These are phyloP conservation scores for Phaffomyces opuntiae DNA, from an alignment of 805 yeast species.

Conservation along the genomic window DNA sequence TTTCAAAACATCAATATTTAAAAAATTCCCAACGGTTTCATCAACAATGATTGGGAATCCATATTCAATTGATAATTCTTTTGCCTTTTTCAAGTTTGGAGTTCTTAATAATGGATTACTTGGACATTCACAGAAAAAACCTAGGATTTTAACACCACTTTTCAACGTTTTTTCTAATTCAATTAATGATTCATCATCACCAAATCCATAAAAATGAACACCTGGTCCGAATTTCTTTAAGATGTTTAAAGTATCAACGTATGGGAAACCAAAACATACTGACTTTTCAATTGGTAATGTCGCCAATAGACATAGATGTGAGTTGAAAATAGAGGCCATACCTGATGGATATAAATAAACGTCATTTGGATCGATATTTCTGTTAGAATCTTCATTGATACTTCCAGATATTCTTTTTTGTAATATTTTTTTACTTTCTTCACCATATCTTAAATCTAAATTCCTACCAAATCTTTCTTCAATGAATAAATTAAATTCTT, in stretches of 20 bases:
- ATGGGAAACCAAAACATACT: slow-evolving; percentile 94
- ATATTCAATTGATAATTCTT: slow-evolving; percentile 58
- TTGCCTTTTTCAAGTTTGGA: slow-evolving; percentile 64
- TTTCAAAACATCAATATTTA: slow-evolving; percentile 74
- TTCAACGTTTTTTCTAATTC: slow-evolving; percentile 58
- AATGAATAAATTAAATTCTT: slow-evolving; percentile 36
- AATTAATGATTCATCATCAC: slow-evolving; percentile 63
- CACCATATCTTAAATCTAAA: slow-evolving; percentile 67
- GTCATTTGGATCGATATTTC: slow-evolving; percentile 42
- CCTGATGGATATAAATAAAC: slow-evolving; percentile 86
- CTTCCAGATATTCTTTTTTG: slow-evolving; percentile 68
- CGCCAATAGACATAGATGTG: slow-evolving; percentile 54
- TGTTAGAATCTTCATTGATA: slow-evolving; percentile 17
- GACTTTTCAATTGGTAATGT: slow-evolving; percentile 40
- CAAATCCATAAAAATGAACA: slow-evolving; percentile 76
- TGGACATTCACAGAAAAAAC: slow-evolving; percentile 89
- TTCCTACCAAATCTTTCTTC: slow-evolving; percentile 92
- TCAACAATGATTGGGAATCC: slow-evolving; percentile 80
- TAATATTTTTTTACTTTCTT: slow-evolving; percentile 69
- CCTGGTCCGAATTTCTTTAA: slow-evolving; percentile 90
- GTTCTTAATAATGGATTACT: slow-evolving; percentile 88
- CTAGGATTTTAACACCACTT: slow-evolving; percentile 60
- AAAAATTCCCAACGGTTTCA: slow-evolving; percentile 90
- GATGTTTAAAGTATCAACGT: slow-evolving; percentile 85
- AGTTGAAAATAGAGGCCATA: slow-evolving; percentile 84